These are phyloP conservation scores for Sarocladiaceae sp. DNA, from an alignment of 2,329 filamentous ascomycete species.

Conservation along the genomic window DNA sequence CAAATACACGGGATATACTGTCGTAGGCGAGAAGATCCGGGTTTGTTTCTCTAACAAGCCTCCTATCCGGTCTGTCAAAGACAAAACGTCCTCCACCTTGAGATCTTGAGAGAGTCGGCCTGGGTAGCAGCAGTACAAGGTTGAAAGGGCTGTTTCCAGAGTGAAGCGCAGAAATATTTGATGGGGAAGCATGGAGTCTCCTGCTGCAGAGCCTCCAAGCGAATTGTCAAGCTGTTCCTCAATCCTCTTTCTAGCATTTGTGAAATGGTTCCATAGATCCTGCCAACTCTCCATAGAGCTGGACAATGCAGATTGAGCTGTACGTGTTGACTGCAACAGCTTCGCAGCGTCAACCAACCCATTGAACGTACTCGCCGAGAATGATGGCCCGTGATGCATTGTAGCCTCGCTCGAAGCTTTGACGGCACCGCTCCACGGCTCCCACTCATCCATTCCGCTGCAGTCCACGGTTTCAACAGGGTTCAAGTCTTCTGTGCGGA, in stretches of 20 bases:
- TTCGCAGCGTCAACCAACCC: background rate
- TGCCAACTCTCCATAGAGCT: too few relatives aligned
- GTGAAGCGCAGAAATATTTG: background rate
- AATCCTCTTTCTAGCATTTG: too few relatives aligned
- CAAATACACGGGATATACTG: too few relatives aligned
- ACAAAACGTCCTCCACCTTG: background rate
- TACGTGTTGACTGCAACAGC: background rate
- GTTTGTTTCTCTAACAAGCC: too few relatives aligned
- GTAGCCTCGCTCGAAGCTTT: background rate
- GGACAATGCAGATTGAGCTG: too few relatives aligned
- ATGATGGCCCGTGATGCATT: background rate
- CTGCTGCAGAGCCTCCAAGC: too few relatives aligned
- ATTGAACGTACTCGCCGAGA: background rate
- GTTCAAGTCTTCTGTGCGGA: background rate
- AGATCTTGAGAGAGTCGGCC: background rate
- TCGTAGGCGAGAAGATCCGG: too few relatives aligned
- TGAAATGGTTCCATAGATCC: too few relatives aligned
- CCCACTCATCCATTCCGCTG: background rate
- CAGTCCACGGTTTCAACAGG: background rate
- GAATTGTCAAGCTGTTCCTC: too few relatives aligned
- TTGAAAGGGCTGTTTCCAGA: background rate
- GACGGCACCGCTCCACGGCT: background rate
- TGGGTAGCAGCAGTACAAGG: background rate
- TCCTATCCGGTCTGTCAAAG: too few relatives aligned
- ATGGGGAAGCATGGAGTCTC: background rate